Evolutionary conservation across 805 yeast species (phyloP), one percentile per base, ranked within the genome.

Genomic region (Aciculoconidium aculeatum): DNA sequence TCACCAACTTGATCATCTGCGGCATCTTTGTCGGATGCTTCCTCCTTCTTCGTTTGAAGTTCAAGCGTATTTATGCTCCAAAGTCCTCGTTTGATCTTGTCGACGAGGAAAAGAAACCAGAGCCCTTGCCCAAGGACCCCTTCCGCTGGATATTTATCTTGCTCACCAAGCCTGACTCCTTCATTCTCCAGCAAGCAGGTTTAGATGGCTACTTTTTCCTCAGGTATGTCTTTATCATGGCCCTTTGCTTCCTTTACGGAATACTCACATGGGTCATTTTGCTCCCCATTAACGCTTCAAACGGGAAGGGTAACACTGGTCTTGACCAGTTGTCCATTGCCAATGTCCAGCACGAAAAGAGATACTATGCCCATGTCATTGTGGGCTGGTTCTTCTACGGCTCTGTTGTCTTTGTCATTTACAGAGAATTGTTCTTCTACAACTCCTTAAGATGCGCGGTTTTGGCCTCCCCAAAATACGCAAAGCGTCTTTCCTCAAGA

Each of bases 141-240:
- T 55, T 77, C 49, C 61, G 70, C 17, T 88, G 96, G 97, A 34
- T 87, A 7, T 39, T 55, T 6, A 77, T 79, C 5, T 50, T 90
- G 16, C 44, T 83, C 28, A 58, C 69, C 27, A 78, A 82, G 47
- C 74, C 85, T 1, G 87, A 83, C 32, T 61, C 80, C 27, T 83
- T 83, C 47, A 67, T 88, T 32, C 74, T 90, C 35, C 77, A 80
- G 41, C 94, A 90, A 46, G 80, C 92, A 12, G 97, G 96, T 11
- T 52, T 90, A n/a, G 97, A 90, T 51, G 96, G 96, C 4, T 90
- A 84, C 61, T 79, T 92, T 49, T 90, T 88, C 53, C 58, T 87
- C 37, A 68, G 98, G 41, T 92, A 82, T 49, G 54, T 92, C 16
- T 67, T 72, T 28, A 46, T 81, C 20, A 61, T 85, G 39, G 61